Evolutionary conservation across 371 early-diverging fungal species (phyloP).

Genomic region (Lichtheimia ornata): DNA sequence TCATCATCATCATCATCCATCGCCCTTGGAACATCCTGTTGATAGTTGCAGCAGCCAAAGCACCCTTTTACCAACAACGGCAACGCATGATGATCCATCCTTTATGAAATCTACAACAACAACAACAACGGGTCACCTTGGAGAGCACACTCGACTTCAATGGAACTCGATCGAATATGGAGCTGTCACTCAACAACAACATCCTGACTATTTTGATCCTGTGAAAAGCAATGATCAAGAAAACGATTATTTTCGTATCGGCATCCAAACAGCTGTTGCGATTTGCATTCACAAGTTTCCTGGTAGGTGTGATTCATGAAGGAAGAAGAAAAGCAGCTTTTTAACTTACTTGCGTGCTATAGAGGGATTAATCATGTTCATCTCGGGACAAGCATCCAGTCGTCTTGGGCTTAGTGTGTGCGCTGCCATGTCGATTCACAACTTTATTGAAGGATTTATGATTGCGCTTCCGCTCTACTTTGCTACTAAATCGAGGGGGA

Average conservation of each 20-base stretch:
- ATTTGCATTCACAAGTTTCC: slow-evolving; percentile 82
- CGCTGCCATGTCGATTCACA: slow-evolving; percentile 76
- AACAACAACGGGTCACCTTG: background rate
- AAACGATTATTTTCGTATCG: slow-evolving; percentile 40
- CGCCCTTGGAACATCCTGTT: background rate
- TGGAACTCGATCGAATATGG: background rate
- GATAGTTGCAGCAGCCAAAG: slow-evolving; percentile 5
- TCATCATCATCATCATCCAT: slow-evolving; percentile 4
- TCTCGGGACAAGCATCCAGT: slow-evolving; percentile 66
- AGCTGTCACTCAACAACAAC: slow-evolving; percentile 2
- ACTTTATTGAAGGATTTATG: slow-evolving; percentile 80
- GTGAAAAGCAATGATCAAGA: slow-evolving; percentile 17
- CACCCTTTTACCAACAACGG: background rate
- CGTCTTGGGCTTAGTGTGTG: slow-evolving; percentile 72
- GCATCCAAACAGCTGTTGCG: slow-evolving; percentile 79
- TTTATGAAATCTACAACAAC: background rate
- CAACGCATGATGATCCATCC: background rate
- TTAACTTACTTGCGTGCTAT: background rate
- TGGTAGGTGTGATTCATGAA: slow-evolving; percentile 29
- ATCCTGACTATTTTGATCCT: slow-evolving; percentile 7
- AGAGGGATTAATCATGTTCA: slow-evolving; percentile 80
- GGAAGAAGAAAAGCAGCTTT: background rate
- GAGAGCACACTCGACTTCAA: background rate
- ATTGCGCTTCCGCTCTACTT: slow-evolving; percentile 76
- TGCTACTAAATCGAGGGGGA: slow-evolving; percentile 58